Base-by-base conservation (phyloP, 768 basidiomycete species). In the Rickenella mellea region DNA sequence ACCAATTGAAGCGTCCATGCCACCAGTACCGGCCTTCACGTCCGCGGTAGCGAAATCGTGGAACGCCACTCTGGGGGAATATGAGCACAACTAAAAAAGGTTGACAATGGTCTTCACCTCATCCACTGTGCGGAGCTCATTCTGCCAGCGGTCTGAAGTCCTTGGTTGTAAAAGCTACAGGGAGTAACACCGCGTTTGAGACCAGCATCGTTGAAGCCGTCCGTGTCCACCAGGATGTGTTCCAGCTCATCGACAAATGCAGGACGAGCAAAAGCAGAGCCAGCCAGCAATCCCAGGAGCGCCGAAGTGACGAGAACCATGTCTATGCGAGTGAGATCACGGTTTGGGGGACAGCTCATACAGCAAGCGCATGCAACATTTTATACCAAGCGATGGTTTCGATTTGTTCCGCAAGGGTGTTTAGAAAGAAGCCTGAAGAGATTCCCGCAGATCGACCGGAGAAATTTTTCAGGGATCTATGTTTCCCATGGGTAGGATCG, bases 21-120 rank as follows among this genome's bases (percentile, higher is more conserved):
- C 72, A 17, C 71, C 73, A 1, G 62, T 63, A 6, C 69, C 70
- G 50, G 64, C 60, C n/a, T 63, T 57, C 22, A 58, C 56, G 48
- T 73, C 64, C 40, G 70, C 61, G 6, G 71, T 69, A 15, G 70
- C 62, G 60, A 67, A 65, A 53, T 75, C 72, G 50, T 75, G 72
- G 48, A 70, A 74, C 25, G 70, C 66, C 69, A 36, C 33, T 36
- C 33, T 36, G 9, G 15, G 3, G 24, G 12, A 36, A 17, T 19
- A 14, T 36, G 3, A 10, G 33, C 15, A 17, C 24, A 4, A 10
- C 7, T 36, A 17, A 9, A 11, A 36, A 17, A 6, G 15, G 3
- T 17, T 30, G 29, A 30, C 11, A 5, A n/a, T n/a, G 3, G 33
- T 22, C 19, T 22, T 4, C 24, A 36, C 33, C 33, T 36, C 12